Conservation (phyloP, 805 yeast genomes). For the Yamadazyma ubonensis region DNA sequence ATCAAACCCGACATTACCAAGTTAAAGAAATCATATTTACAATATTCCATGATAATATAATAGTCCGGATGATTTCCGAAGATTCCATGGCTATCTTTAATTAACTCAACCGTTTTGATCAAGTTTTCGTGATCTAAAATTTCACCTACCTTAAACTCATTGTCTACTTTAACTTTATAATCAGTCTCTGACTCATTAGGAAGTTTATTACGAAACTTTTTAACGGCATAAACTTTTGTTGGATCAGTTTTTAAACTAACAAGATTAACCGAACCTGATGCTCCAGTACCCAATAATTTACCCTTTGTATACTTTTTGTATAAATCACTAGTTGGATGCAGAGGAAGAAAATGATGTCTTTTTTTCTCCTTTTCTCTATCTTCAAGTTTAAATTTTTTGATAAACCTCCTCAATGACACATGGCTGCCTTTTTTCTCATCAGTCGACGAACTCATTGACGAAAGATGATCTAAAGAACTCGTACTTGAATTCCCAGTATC, state of each 20-base stretch:
- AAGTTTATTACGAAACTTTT: slow-evolving; percentile 72
- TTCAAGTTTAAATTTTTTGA: slow-evolving; percentile 43
- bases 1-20: slow-evolving; percentile 87
- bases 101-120: slow-evolving; percentile 75
- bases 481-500: slow-evolving; percentile 12
- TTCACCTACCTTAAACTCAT: slow-evolving; percentile 82
- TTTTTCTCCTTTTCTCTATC: slow-evolving; percentile 11
- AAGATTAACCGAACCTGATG: slow-evolving; percentile 89
- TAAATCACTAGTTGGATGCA: slow-evolving; percentile 23
- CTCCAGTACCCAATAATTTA: slow-evolving; percentile 81
- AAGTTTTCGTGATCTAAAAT: slow-evolving; percentile 71
- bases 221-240: slow-evolving; percentile 70
- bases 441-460: slow-evolving; percentile 12
- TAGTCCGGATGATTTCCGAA: slow-evolving; percentile 31
- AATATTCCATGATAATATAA: slow-evolving; percentile 87
- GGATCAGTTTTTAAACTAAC: slow-evolving; percentile 59
- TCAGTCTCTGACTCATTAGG: slow-evolving; percentile 63
- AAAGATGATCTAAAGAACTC: slow-evolving; percentile 13
- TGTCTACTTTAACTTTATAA: slow-evolving; percentile 73
- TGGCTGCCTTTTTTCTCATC: slow-evolving; percentile 22
- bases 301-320: slow-evolving; percentile 62
- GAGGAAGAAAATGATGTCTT: slow-evolving; percentile 15
- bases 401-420: slow-evolving; percentile 47
- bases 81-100: slow-evolving; percentile 52
- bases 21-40: slow-evolving; percentile 88